phyloP scores from a whole-genome alignment of 805 yeast genomes.

The Teunomyces funiuensis region DNA sequence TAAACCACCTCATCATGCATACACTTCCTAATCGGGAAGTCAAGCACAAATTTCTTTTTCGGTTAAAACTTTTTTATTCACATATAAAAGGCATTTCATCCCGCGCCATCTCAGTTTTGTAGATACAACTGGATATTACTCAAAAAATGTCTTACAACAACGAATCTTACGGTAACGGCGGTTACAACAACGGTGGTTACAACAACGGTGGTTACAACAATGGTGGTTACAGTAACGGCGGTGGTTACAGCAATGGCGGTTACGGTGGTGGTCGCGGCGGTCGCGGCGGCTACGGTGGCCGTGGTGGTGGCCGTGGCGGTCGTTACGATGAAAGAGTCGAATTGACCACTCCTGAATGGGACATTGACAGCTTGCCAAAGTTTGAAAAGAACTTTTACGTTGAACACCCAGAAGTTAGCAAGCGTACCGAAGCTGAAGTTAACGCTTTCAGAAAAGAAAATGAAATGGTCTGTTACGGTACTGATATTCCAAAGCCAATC shows the following conservation, averaged over 20 bases:
- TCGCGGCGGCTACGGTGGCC: slow-evolving; percentile 34
- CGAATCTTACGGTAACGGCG: slow-evolving; percentile 26
- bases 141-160: slow-evolving; percentile 39
- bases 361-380: slow-evolving; percentile 69
- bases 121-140: neutral
- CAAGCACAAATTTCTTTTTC: slow-evolving; percentile 8
- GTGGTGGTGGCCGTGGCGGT: slow-evolving; percentile 35
- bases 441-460: slow-evolving; percentile 71
- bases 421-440: slow-evolving; percentile 74
- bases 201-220: slow-evolving; percentile 24
- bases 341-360: slow-evolving; percentile 79
- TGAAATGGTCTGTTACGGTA: slow-evolving; percentile 84
- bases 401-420: slow-evolving; percentile 77
- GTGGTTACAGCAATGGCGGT: slow-evolving; percentile 35
- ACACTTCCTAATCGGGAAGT: slow-evolving; percentile 9
- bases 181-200: slow-evolving; percentile 15
- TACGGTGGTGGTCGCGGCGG: slow-evolving; percentile 38
- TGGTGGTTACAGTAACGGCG: slow-evolving; percentile 22
- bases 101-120: neutral
- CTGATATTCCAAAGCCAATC: slow-evolving; percentile 91
- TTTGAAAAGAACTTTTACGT: slow-evolving; percentile 94
- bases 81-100: slow-evolving; percentile 4
- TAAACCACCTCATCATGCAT: slow-evolving; percentile 1
- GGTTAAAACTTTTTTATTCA: slow-evolving; percentile 2
- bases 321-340: slow-evolving; percentile 45